Base-by-base conservation (phyloP, 2,329 filamentous ascomycete genomes). In the Tolypocladium album region DNA sequence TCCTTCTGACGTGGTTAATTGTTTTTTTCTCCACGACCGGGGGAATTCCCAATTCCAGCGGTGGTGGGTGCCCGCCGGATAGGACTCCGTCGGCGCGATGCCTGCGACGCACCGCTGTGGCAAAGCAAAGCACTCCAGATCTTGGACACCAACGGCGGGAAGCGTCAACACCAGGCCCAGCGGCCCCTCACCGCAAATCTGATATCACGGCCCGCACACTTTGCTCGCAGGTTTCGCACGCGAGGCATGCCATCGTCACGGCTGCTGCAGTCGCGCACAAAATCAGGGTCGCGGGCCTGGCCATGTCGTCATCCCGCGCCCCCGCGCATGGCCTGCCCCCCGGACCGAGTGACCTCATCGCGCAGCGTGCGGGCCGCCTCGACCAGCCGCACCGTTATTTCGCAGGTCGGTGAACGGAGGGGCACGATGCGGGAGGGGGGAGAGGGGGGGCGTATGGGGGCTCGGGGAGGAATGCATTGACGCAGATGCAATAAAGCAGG, bases 271-370 rank as follows among this genome's bases (percentile, higher is more conserved):
- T 6, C 22, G 11, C 42, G 24, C 47, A 27, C 27, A 11, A 34
- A 53, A 53, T 34, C 50, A 53, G 50, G 50, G 50, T 53, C 20
- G 17, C 2, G 3, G 20, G 9, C 50, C 5, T 9, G 50, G 50
- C 27, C 50, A 36, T 53, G 50, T 36, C 50, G 50, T 53, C 50
- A 53, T 22, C 50, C 50, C 31, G 50, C 31, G 31, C 31, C 31
- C 27, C 50, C 31, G 8, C 47, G 47, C 47, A 3, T 9, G 20
- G 24, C 15, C 43, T 11, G 3, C 15, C 50, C 50, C 50, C 27
- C 7, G 31, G 31, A 3, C 56, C 60, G 62, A 20, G 63, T 70
- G 68, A 70, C 68, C 68, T 70, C 68, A 70, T 70, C 62, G 65
- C 64, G 68, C 68, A 59, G 24, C 13, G 6, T 4, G 17, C 50